Conservation (phyloP, 116 monocot species). For the Papilionanthe hybrid region DNA sequence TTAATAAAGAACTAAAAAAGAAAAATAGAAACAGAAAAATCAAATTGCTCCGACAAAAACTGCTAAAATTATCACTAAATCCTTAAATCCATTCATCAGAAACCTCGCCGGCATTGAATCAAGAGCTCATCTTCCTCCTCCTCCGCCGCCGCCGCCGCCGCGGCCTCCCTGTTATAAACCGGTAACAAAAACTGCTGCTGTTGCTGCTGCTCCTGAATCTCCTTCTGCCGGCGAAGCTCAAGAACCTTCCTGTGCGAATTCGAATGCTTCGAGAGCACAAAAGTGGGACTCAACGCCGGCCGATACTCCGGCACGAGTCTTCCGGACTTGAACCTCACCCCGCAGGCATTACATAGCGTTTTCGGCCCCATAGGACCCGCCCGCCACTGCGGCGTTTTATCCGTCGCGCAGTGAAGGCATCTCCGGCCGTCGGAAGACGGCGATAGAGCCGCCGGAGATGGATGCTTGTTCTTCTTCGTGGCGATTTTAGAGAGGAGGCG, state of each 20-base stretch:
- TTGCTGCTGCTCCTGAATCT: constrained; percentile 4
- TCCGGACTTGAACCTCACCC: constrained; percentile 25
- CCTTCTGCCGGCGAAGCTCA: constrained; percentile 19
- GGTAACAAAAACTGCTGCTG: background rate
- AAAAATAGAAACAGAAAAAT: too few relatives aligned
- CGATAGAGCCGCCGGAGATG: background rate
- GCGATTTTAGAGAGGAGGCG: constrained; percentile 15
- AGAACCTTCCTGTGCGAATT: constrained; percentile 18
- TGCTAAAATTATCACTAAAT: too few relatives aligned
- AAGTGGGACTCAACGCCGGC: constrained; percentile 16
- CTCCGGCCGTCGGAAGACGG: constrained; percentile 8
- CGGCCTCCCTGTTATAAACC: background rate
- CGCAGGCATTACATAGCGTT: constrained; percentile 26
- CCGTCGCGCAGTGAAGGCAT: constrained; percentile 22
- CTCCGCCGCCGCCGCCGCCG: background rate
- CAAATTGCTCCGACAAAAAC: background rate
- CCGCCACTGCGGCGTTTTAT: constrained; percentile 28
- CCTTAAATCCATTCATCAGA: too few relatives aligned
- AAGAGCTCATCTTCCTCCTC: background rate
- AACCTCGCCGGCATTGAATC: background rate
- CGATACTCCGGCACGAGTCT: constrained; percentile 28
- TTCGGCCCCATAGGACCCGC: constrained; percentile 24
- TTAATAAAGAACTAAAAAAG: too few relatives aligned
- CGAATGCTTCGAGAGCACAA: constrained; percentile 16
- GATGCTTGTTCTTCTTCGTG: background rate